Conservation (phyloP, 2,329 filamentous ascomycete species). For the Blastomyces emzantsi region DNA sequence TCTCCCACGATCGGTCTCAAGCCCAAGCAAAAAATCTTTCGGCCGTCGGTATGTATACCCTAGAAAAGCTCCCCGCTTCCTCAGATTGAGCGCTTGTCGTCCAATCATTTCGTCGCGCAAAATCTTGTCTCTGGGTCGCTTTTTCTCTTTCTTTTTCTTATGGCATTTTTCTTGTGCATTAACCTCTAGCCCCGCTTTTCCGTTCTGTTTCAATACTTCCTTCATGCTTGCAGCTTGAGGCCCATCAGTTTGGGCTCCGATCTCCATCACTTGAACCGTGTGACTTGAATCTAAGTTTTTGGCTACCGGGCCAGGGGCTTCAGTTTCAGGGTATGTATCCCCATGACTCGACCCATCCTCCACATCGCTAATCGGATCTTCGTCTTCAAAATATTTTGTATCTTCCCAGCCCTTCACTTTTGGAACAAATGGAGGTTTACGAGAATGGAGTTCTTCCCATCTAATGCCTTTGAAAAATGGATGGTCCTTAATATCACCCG, state of each 20-base stretch:
- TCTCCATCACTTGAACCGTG: conserved; percentile 2
- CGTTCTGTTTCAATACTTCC: conserved; percentile 1
- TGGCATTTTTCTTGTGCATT: conserved; percentile 37
- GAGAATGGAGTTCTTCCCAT: conserved; percentile 66
- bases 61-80: conserved; percentile 75
- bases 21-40: conserved; percentile 27
- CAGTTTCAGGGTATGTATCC: conserved; percentile 3
- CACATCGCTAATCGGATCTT: conserved; percentile 56
- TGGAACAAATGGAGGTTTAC: conserved; percentile 70
- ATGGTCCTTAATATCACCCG: conserved; percentile 81
- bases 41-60: conserved; percentile 72
- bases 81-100: conserved; percentile 61
- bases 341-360: conserved; percentile 36
- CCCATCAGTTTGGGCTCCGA: conserved; percentile 2
- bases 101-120: conserved; percentile 63
- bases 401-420: conserved; percentile 59
- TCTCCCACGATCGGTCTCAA: conserved; percentile 29
- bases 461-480: conserved; percentile 72
- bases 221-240: conserved; percentile 5
- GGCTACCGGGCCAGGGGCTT: background rate
- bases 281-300: conserved; percentile 3
- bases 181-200: conserved; percentile 21
- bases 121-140: conserved; percentile 74
- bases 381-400: conserved; percentile 82
- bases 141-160: conserved; percentile 56